Evolutionary conservation across 2,329 filamentous ascomycete species (phyloP).

Genomic region (Incumbomyces lentus): DNA sequence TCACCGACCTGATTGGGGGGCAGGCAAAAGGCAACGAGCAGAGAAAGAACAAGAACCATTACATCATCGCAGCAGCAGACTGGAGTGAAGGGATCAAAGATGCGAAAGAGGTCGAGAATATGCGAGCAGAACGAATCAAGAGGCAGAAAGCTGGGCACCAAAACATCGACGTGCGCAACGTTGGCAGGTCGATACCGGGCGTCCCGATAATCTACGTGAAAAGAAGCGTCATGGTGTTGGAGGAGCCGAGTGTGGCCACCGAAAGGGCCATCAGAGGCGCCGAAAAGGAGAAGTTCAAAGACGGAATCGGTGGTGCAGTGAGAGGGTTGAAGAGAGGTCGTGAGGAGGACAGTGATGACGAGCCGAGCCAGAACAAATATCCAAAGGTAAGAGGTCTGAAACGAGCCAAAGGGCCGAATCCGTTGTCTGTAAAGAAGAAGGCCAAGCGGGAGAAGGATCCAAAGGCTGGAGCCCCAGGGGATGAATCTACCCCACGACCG

Average conservation of each 20-base stretch:
- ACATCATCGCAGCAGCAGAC: slow-evolving; percentile 36
- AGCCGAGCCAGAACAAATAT: slow-evolving; percentile 19
- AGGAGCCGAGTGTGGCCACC: slow-evolving; percentile 36
- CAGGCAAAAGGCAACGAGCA: slow-evolving; percentile 22
- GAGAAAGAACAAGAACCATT: slow-evolving; percentile 40
- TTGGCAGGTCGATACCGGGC: slow-evolving; percentile 35
- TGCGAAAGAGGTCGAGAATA: slow-evolving; percentile 12
- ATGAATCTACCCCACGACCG: slow-evolving; percentile 8
- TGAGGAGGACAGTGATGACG: slow-evolving; percentile 18
- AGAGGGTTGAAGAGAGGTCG: slow-evolving; percentile 28
- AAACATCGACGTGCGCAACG: slow-evolving; percentile 28
- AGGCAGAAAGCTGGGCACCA: slow-evolving; percentile 21
- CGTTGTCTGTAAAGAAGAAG: slow-evolving; percentile 39
- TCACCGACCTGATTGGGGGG: slow-evolving; percentile 32
- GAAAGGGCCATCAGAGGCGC: slow-evolving; percentile 32
- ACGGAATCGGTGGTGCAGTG: slow-evolving; percentile 28
- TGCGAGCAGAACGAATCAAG: slow-evolving; percentile 25
- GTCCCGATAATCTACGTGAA: slow-evolving; percentile 43
- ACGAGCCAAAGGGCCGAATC: slow-evolving; percentile 37
- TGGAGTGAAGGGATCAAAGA: slow-evolving; percentile 20
- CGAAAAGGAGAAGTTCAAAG: slow-evolving; percentile 38
- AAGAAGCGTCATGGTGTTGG: slow-evolving; percentile 41
- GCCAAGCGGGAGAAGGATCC: slow-evolving; percentile 12
- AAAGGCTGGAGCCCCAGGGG: slow-evolving; percentile 11
- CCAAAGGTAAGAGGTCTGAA: slow-evolving; percentile 25